Percentiles rank a stretch among this genome's conserved stretches.
Conservation (phyloP, 164 flowering plant species). For the Berberis thunbergii region DNA sequence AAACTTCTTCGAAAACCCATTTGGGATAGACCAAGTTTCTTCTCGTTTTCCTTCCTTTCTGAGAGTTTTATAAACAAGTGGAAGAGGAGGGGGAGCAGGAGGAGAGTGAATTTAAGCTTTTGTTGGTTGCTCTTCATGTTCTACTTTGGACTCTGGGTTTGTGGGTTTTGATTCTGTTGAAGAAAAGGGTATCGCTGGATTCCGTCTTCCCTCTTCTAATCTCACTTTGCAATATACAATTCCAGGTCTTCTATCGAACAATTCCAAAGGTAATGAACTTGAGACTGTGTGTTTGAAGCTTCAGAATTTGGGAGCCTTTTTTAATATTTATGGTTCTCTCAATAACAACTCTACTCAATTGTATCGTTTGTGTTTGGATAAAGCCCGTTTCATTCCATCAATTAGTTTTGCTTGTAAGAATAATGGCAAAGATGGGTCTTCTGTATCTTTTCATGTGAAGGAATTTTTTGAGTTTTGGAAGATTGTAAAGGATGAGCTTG, state of each 20-base stretch:
- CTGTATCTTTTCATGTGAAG: conserved; percentile 16
- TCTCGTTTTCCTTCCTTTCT: conserved; percentile 24
- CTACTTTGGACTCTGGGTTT: conserved; percentile 71
- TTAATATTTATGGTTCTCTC: conserved; percentile 55
- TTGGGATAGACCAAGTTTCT: not conserved
- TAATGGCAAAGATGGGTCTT: conserved; percentile 7
- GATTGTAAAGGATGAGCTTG: conserved; percentile 64
- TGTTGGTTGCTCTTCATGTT: conserved; percentile 63
- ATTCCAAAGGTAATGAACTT: not conserved
- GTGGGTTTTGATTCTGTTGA: conserved; percentile 2
- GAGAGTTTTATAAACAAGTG: conserved; percentile 39
- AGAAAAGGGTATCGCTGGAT: conserved; percentile 17
- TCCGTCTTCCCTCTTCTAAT: conserved; percentile 26
- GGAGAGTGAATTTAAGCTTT: conserved; percentile 20
- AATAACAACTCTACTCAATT: conserved; percentile 17
- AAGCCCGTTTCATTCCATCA: conserved; percentile 28
- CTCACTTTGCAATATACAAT: conserved; percentile 42
- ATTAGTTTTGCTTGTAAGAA: conserved; percentile 18
- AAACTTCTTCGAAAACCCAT: not conserved
- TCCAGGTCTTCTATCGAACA: conserved; percentile 26
- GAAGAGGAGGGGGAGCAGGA: conserved; percentile 4
- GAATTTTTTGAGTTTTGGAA: conserved; percentile 69
- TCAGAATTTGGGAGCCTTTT: conserved; percentile 40
- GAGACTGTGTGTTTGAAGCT: conserved; percentile 44
- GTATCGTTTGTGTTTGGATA: conserved; percentile 31